Conservation (phyloP, 164 flowering plant genomes). For the Pachysandra terminalis region DNA sequence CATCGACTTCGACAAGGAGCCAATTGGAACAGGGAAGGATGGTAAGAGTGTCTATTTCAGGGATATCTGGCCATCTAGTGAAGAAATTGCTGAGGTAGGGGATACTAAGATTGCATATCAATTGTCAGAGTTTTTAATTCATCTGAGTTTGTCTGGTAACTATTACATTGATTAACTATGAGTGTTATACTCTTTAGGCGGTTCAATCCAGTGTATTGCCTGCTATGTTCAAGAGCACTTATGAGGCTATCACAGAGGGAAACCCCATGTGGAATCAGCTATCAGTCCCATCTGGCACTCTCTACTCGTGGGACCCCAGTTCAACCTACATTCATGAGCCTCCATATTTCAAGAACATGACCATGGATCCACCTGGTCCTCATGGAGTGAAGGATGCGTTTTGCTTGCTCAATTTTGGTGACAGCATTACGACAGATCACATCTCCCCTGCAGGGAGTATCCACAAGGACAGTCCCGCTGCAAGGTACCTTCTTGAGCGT, state of each 20-base stretch:
- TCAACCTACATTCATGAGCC: slow-evolving; percentile 54
- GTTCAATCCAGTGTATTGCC: slow-evolving; percentile 53
- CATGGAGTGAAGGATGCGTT: slow-evolving; percentile 71
- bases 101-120: not conserved
- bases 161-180: not conserved
- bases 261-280: slow-evolving; percentile 48
- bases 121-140: not conserved
- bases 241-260: slow-evolving; percentile 44
- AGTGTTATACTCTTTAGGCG: slow-evolving; percentile 22
- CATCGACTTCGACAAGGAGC: slow-evolving; percentile 69
- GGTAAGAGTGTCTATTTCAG: slow-evolving; percentile 54
- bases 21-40: slow-evolving; percentile 69
- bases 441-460: slow-evolving; percentile 80
- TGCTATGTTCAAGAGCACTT: slow-evolving; percentile 47
- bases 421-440: slow-evolving; percentile 78
- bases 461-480: slow-evolving; percentile 81
- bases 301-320: slow-evolving; percentile 42
- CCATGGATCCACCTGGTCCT: slow-evolving; percentile 68
- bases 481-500: slow-evolving; percentile 57
- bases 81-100: slow-evolving; percentile 61
- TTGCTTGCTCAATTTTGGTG: slow-evolving; percentile 72
- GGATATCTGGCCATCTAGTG: slow-evolving; percentile 64
- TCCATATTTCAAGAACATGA: slow-evolving; percentile 53
- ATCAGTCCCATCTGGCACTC: slow-evolving; percentile 30
- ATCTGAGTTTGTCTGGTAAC: not conserved